Conservation (phyloP, 192 early-diverging fungal genomes). For the Backusella luteola region DNA sequence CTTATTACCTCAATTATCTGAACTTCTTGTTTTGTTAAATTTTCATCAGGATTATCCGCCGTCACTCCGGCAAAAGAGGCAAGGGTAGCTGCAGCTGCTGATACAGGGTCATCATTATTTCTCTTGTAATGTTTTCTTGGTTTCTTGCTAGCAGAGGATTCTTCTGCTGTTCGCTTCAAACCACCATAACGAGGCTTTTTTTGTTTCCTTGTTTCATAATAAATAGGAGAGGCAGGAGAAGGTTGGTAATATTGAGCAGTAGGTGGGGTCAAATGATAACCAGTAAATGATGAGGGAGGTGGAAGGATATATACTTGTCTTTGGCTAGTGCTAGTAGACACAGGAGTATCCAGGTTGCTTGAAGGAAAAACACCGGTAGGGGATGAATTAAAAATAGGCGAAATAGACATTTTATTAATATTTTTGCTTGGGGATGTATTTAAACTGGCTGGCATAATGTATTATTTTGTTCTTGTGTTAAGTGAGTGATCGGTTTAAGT, state of each 20-base stretch:
- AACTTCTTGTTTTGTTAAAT: not conserved
- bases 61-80: not conserved
- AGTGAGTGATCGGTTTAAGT: no score
- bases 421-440: not conserved
- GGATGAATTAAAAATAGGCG: not conserved
- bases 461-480: not conserved
- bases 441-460: not conserved
- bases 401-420: not conserved
- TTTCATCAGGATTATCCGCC: not conserved
- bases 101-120: not conserved
- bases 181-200: not conserved
- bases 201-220: not conserved
- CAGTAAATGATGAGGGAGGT: conserved; percentile 12
- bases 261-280: not conserved
- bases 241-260: not conserved
- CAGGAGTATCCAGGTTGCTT: no score
- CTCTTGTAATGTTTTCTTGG: not conserved
- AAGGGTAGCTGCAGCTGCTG: not conserved
- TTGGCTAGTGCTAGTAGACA: not conserved
- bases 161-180: not conserved
- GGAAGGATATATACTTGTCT: conserved; percentile 2
- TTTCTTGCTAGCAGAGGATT: not conserved
- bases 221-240: not conserved
- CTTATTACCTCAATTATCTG: not conserved
- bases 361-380: not conserved